These are phyloP conservation scores for Neonectria magnoliae DNA, from an alignment of 2,329 filamentous ascomycete species.

Conservation along the genomic window DNA sequence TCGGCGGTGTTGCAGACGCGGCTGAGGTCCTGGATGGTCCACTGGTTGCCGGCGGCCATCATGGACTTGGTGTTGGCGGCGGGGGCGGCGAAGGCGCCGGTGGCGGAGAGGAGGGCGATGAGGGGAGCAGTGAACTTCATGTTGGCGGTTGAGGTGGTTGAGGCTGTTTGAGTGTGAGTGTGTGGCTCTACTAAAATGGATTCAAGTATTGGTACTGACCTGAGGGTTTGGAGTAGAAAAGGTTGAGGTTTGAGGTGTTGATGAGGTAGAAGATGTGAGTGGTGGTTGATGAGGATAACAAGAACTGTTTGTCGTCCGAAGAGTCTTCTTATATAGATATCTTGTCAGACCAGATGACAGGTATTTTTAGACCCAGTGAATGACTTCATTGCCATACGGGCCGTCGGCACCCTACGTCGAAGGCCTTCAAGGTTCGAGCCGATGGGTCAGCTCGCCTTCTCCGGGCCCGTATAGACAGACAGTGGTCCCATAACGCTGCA, in stretches of 20 bases:
- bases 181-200: neutral
- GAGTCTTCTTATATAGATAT: neutral
- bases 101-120: conserved; percentile 44
- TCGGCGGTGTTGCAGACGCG: conserved; percentile 53
- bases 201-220: neutral
- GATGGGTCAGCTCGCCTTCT: neutral
- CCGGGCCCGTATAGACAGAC: neutral
- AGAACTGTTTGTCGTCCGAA: neutral
- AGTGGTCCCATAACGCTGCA: neutral
- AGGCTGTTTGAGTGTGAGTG: neutral
- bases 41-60: conserved; percentile 51
- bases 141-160: conserved; percentile 36
- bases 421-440: neutral
- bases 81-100: conserved; percentile 48
- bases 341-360: neutral
- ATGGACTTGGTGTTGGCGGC: conserved; percentile 49
- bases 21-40: conserved; percentile 53
- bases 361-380: neutral
- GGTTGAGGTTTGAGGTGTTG: neutral
- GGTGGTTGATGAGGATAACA: neutral
- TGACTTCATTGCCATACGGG: neutral
- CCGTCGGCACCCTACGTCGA: neutral
- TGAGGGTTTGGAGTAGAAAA: neutral
- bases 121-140: conserved; percentile 57
- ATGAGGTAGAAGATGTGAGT: neutral